phyloP scores from a whole-genome alignment of 345 rosid genomes.

The Cardamine occulta region DNA sequence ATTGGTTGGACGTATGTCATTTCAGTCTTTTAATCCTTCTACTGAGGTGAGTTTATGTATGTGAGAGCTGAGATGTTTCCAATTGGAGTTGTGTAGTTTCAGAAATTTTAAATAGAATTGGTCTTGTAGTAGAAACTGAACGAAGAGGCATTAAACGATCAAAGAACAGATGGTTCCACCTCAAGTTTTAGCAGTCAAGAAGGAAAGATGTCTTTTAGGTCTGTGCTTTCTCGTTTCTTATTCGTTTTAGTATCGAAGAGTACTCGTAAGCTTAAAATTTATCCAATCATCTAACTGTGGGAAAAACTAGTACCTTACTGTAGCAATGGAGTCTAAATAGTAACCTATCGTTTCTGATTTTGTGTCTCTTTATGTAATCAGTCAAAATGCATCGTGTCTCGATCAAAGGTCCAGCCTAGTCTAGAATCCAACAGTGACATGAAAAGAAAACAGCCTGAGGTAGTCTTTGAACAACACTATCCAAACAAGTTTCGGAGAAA shows the following conservation, averaged over 20 bases:
- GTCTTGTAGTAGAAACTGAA: slow-evolving; percentile 67
- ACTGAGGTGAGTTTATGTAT: slow-evolving; percentile 66
- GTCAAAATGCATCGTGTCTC: slow-evolving; percentile 50
- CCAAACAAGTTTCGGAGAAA: slow-evolving; percentile 51
- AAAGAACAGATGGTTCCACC: slow-evolving; percentile 45
- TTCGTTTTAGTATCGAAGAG: neutral
- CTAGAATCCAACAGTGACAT: slow-evolving; percentile 48
- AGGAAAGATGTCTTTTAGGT: slow-evolving; percentile 52
- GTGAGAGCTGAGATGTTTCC: slow-evolving; percentile 25
- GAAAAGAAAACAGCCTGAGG: slow-evolving; percentile 62
- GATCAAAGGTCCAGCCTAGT: slow-evolving; percentile 35
- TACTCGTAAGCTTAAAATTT: neutral
- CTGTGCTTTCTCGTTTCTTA: slow-evolving; percentile 7
- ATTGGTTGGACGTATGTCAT: slow-evolving; percentile 73
- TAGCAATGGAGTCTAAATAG: neutral
- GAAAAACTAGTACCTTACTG: neutral
- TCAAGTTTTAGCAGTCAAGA: slow-evolving; percentile 44
- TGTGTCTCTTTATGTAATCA: slow-evolving; percentile 29
- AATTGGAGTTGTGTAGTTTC: slow-evolving; percentile 24
- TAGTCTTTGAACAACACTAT: slow-evolving; percentile 43
- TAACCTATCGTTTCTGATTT: neutral
- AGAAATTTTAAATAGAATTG: slow-evolving; percentile 34
- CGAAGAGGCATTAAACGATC: slow-evolving; percentile 49
- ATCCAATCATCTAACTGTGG: neutral
- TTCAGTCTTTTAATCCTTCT: slow-evolving; percentile 74